Base-by-base conservation (phyloP, 306 rosid genomes). In the Quercus berberidifolia region DNA sequence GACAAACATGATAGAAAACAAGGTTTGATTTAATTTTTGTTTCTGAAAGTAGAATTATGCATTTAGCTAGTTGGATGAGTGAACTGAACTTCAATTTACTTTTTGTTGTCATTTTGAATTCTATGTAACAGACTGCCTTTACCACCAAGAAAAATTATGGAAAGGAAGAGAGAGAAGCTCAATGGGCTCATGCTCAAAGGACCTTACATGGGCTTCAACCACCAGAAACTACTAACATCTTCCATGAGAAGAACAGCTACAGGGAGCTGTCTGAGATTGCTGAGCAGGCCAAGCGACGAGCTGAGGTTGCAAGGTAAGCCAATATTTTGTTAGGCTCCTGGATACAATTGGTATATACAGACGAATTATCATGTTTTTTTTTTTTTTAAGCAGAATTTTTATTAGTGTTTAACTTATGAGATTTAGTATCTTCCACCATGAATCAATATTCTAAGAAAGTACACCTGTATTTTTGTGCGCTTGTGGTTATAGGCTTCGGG, bases 71-170 rank as follows among this genome's bases (percentile, higher is more conserved):
- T 80, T 67, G 69, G 67, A 71, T 30, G 69, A 23, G 51, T 74
- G 43, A 33, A 79, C 70, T 78, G 59, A 73, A 65, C 17, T 35
- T 19, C 15, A 64, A 64, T 28, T 64, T 64, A 5, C n/a, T 1
- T 1, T 5, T 38, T 35, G 31, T 65, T 84, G 21, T 69, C 4
- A 49, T 55, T 80, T 52, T 20, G 68, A 85, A 75, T 83, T 74
- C 14, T 21, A 65, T 63, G 76, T 46, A 78, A 76, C 83, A 95
- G 99, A 95, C 99, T 81, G 99, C 99, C 76, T 95, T 95, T 88
- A 95, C 99, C 83, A 91, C 99, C 83, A 95, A 95, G 98, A 95
- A 95, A 91, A 94, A 95, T 79, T 95, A 91, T 31, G 99, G 99
- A 26, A 95, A 87, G 41, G 99, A 82, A 55, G 96, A 95, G 77